Conservation (phyloP, 2,329 filamentous ascomycete genomes). For the Fusarium dimerum region DNA sequence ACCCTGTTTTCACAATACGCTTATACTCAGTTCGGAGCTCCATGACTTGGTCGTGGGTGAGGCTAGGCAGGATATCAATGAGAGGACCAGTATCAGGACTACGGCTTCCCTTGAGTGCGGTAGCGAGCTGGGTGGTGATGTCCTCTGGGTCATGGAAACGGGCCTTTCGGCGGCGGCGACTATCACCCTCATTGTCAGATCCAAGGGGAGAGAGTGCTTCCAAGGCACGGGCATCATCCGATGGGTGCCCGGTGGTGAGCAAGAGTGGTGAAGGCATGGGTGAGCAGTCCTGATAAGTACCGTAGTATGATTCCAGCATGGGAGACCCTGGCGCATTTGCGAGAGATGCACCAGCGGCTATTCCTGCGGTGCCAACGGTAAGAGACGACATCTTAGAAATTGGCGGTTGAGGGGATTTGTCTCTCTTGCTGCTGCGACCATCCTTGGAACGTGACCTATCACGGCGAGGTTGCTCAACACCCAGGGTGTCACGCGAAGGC, state of each 20-base stretch:
- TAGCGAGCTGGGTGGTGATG: conserved; percentile 75
- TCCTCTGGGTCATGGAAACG: conserved; percentile 84
- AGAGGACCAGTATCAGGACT: conserved; percentile 69
- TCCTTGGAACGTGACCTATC: conserved; percentile 22
- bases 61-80: conserved; percentile 78
- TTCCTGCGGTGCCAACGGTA: conserved; percentile 48
- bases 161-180: conserved; percentile 57
- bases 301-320: conserved; percentile 86
- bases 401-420: conserved; percentile 51
- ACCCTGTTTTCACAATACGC: conserved; percentile 76
- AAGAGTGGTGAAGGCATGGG: conserved; percentile 87
- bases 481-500: conserved; percentile 8
- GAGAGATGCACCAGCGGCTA: conserved; percentile 42
- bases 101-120: conserved; percentile 69
- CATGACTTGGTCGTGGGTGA: conserved; percentile 86
- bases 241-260: conserved; percentile 47
- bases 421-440: conserved; percentile 29
- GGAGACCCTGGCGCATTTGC: conserved; percentile 74
- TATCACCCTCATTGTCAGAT: conserved; percentile 46
- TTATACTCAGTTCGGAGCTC: conserved; percentile 90
- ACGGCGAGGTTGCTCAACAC: conserved; percentile 19
- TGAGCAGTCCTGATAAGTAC: conserved; percentile 91
- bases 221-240: conserved; percentile 50
- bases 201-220: conserved; percentile 55
- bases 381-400: conserved; percentile 54